phyloP scores from a whole-genome alignment of 2,329 filamentous ascomycete species.

The Ceratocystis harringtonii region DNA sequence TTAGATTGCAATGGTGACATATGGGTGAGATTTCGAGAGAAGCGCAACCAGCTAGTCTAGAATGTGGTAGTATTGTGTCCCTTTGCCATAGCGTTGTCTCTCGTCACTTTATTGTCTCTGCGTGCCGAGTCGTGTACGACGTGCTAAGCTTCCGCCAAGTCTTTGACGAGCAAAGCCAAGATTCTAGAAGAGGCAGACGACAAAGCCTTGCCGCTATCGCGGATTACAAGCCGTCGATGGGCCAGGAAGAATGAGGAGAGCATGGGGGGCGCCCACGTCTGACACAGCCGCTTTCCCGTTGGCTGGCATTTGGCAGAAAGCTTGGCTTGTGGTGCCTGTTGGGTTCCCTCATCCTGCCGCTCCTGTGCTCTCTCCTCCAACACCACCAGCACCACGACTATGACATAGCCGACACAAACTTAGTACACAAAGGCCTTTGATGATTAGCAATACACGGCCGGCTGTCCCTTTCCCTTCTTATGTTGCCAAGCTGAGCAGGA shows the following conservation, averaged over 20 bases:
- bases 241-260: neutral
- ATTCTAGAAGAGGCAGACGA: neutral
- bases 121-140: neutral
- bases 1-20: neutral
- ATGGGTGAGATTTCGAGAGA: neutral
- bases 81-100: no score
- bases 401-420: no score
- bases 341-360: neutral
- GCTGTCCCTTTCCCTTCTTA: neutral
- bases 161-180: neutral
- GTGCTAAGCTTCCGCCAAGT: constrained; percentile 4
- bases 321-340: neutral
- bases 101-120: neutral
- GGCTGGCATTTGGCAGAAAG: constrained; percentile 2
- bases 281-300: neutral
- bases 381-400: no score
- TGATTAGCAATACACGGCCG: no score
- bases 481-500: constrained; percentile 9
- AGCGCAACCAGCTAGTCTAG: neutral
- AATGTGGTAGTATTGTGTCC: neutral
- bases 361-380: no score
- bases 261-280: no score
- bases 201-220: neutral
- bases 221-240: neutral
- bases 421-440: no score